These are phyloP conservation scores for Coemansia umbellata DNA, from an alignment of 192 early-diverging fungal species.

Conservation along the genomic window DNA sequence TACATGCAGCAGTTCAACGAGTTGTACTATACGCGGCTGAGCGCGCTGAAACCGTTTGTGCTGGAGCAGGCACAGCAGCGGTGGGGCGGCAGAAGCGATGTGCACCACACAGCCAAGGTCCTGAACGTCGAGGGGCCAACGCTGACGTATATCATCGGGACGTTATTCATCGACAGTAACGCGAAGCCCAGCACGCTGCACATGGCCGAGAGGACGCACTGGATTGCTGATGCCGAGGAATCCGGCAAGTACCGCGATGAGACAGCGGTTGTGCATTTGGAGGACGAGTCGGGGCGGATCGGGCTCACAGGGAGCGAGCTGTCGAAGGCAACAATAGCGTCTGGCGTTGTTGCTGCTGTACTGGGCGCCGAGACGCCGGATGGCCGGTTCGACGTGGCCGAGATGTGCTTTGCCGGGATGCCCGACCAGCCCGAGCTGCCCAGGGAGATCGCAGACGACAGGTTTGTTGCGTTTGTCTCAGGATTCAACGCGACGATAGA, in stretches of 20 bases:
- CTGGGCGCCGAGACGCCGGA: constrained; percentile 71
- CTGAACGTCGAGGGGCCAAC: constrained; percentile 66
- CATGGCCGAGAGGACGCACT: constrained; percentile 79
- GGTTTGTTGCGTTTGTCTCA: constrained; percentile 76
- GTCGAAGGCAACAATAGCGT: constrained; percentile 57
- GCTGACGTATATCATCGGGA: constrained; percentile 76
- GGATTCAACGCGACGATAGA: constrained; percentile 63
- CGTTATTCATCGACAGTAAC: constrained; percentile 83
- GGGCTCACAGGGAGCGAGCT: constrained; percentile 63
- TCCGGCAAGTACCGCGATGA: constrained; percentile 66
- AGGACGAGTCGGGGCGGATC: constrained; percentile 93
- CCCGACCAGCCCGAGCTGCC: constrained; percentile 50
- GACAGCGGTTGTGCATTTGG: constrained; percentile 62
- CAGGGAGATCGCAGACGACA: constrained; percentile 38
- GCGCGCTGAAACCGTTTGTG: constrained; percentile 58
- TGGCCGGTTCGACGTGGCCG: constrained; percentile 82
- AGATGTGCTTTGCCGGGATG: constrained; percentile 73
- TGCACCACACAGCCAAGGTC: constrained; percentile 59
- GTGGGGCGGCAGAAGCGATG: constrained; percentile 12
- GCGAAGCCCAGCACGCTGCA: constrained; percentile 89
- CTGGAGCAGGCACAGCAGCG: constrained; percentile 50
- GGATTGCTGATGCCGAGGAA: constrained; percentile 59
- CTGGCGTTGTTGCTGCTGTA: constrained; percentile 75
- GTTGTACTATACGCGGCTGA: constrained; percentile 77
- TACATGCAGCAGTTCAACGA: constrained; percentile 85